phyloP scores from a whole-genome alignment of 768 basidiomycete genomes.

The Gelatoporia subvermispora region DNA sequence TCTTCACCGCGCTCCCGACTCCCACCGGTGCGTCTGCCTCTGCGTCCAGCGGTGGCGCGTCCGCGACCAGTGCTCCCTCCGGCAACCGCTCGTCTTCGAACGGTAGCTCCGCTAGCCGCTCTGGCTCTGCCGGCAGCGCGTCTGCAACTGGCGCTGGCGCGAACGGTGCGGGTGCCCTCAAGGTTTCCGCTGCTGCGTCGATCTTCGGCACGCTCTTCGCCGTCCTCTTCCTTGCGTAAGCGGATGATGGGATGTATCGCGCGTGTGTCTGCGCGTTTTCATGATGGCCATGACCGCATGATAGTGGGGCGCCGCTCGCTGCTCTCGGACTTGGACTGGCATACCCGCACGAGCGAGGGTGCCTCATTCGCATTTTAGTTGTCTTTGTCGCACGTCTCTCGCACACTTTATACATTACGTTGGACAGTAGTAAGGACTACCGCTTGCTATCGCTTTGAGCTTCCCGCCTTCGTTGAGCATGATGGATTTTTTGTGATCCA shows the following conservation, averaged over 20 bases:
- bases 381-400: background rate
- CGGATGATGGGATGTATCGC: background rate
- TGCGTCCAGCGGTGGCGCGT: slow-evolving; percentile 6
- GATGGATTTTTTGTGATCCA: background rate
- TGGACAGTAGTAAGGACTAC: too few relatives aligned
- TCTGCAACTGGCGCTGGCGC: slow-evolving; percentile 9
- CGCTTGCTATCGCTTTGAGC: slow-evolving; percentile 5
- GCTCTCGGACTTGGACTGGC: slow-evolving; percentile 3
- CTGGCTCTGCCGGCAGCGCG: slow-evolving; percentile 2
- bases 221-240: slow-evolving; percentile 31
- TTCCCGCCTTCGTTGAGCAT: background rate
- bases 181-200: slow-evolving; percentile 27
- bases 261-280: background rate
- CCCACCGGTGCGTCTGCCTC: slow-evolving; percentile 8
- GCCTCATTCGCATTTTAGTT: slow-evolving; percentile 1
- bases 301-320: background rate
- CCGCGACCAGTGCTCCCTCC: slow-evolving; percentile 9
- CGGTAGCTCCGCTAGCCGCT: slow-evolving; percentile 7
- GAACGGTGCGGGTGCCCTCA: slow-evolving; percentile 16
- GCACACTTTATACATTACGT: too few relatives aligned
- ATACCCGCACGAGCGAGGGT: slow-evolving; percentile 7
- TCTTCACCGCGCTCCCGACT: slow-evolving; percentile 27
- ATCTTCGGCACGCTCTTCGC: slow-evolving; percentile 29
- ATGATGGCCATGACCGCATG: slow-evolving; percentile 9
- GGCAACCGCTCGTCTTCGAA: slow-evolving; percentile 15